Evolutionary conservation across 306 rosid species (phyloP).

Genomic region (Pterocarpus santalinus): DNA sequence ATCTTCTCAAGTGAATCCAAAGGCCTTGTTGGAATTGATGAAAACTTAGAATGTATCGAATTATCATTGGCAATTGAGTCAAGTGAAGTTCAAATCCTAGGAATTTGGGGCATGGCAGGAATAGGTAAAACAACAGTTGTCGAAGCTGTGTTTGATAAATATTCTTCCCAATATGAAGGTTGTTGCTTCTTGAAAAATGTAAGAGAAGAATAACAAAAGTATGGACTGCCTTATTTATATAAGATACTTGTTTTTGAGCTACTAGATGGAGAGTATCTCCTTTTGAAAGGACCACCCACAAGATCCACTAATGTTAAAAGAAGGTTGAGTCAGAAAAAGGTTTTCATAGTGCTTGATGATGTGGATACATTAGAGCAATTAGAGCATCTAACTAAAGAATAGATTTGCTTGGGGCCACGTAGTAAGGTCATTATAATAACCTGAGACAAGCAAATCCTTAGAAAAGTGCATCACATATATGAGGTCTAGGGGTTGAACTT

Average conservation of each 20-base stretch:
- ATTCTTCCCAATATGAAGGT: too few species aligned
- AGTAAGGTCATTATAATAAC: slow-evolving; percentile 2
- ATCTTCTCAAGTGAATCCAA: background rate
- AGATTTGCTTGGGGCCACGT: background rate
- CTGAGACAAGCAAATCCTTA: background rate
- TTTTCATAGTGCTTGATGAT: background rate
- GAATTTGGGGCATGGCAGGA: background rate
- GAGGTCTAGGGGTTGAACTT: background rate
- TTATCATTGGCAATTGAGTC: background rate
- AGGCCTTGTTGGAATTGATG: background rate
- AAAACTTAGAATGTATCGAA: too few species aligned
- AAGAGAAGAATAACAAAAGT: too few species aligned
- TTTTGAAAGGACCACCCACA: background rate
- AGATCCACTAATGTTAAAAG: too few species aligned
- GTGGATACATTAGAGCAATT: background rate
- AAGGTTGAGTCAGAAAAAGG: background rate
- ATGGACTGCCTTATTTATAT: too few species aligned
- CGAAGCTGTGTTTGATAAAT: too few species aligned
- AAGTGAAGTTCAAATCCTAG: background rate
- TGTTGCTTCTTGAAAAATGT: too few species aligned
- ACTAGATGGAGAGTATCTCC: background rate
- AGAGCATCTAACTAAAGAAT: background rate
- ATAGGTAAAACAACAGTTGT: too few species aligned
- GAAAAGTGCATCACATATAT: background rate
- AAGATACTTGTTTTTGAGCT: background rate